phyloP scores from a whole-genome alignment of 2,329 filamentous ascomycete genomes.

The Pseudocercospora macadamiae region DNA sequence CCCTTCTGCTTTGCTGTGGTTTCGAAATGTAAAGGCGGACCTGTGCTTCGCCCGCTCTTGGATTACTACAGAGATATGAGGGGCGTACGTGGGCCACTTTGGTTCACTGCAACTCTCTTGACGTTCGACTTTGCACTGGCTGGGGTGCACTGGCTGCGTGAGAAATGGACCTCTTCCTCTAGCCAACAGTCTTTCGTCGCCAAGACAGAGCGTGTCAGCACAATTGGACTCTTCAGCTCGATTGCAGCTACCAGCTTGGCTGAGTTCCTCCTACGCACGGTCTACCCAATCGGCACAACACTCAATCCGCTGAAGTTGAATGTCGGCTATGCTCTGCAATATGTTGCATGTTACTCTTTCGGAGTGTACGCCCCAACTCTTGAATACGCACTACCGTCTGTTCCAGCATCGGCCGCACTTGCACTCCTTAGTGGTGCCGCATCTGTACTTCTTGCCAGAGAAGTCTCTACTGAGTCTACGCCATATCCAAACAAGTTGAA shows the following conservation, averaged over 20 bases:
- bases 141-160: neutral
- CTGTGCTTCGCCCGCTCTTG: neutral
- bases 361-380: neutral
- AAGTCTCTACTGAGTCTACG: neutral
- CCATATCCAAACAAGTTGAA: neutral
- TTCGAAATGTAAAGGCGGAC: neutral
- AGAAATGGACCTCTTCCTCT: neutral
- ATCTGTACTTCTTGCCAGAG: neutral
- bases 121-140: slow-evolving; percentile 4
- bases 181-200: neutral
- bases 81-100: slow-evolving; percentile 5
- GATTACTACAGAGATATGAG: slow-evolving; percentile 4
- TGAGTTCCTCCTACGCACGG: neutral
- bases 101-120: slow-evolving; percentile 10
- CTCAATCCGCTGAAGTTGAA: slow-evolving; percentile 1
- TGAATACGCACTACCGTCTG: neutral
- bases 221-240: neutral
- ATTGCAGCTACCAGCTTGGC: neutral
- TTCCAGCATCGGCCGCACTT: neutral
- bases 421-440: neutral
- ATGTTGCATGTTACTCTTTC: neutral
- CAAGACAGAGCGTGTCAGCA: neutral
- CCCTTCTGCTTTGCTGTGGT: neutral
- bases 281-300: neutral
- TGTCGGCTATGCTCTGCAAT: neutral